Base-by-base conservation (phyloP, 495 filamentous ascomycete genomes). In the Trypethelium eluteriae region DNA sequence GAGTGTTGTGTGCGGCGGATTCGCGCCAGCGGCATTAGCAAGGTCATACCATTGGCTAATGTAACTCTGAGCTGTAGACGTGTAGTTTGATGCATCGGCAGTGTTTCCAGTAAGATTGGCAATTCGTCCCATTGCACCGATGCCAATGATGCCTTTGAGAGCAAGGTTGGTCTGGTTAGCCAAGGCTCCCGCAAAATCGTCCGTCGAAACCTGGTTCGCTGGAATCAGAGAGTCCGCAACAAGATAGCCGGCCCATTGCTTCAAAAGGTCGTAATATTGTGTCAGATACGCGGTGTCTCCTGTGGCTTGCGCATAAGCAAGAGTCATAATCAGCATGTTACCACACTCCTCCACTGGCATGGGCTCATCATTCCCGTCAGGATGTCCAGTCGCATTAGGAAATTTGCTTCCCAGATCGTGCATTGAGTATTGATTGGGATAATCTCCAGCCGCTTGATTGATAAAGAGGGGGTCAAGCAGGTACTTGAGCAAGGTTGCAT, bases 241-340 rank as follows among this genome's bases (percentile, higher is more conserved):
- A 2, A 77, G 66, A 59, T 70, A 77, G 18, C 70, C 67, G 11
- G 65, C 70, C 76, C 76, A 77, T 65, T 77, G 76, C 39, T 71
- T 66, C 9, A 77, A 65, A 35, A 74, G 68, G 12, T 69, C 46
- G 67, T 76, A 76, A 66, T 77, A 73, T 10, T 70, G 25, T 25
- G 46, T 63, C 32, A 85, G 71, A 67, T 81, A 86, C 4, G 71
- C 71, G 6, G 62, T 73, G 66, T 85, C 76, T 2, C 75, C 69
- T 7, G 82, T 75, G 18, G 76, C 59, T 59, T 77, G 78, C 2
- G 80, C 82, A 69, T 88, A 88, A 1, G 84, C 69, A 12, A 77
- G 67, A 9, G 71, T 64, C 75, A 77, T 76, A 69, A 77, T 74
- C 25, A 77, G 57, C 67, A 74, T 74, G 67, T 76, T 77, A 7